Evolutionary conservation across 1,284 basidiomycete species (phyloP), one percentile per base, ranked within the genome.

Genomic region (Thelephora terrestris): DNA sequence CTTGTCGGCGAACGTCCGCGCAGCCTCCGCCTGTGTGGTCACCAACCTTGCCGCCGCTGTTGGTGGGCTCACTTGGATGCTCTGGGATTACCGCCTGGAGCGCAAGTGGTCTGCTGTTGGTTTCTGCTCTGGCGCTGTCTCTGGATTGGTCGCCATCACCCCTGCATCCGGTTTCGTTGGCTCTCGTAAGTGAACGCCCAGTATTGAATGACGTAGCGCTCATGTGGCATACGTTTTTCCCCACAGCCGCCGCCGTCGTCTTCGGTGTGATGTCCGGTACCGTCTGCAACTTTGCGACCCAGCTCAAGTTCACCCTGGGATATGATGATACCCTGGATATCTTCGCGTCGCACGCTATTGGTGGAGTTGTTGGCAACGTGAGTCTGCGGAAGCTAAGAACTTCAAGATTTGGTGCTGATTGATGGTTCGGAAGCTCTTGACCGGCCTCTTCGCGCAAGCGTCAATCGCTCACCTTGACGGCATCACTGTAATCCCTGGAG

Each of bases 51-150:
- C 91, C 1, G 91, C 91, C 2, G 79, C 79, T 49, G 81, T 88
- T 32, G 93, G 86, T 45, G 95, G 90, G 12, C 54, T 98, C 52
- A 94, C 91, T 12, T 99, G 95, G 94, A 92, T 97, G 90, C 66
- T 92, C 48, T 83, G 79, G 83, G 94, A 98, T 71, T 94, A 84
- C 68, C 81, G 93, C 50, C 78, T 96, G 51, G 92, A 96, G 68
- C 78, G 77, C 65, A 96, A 97, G 68, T 96, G 85, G 84, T 91
- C 85, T 37, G 86, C 81, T 5, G 90, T 99, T 53, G 93, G 93
- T 14, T 95, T 99, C 73, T 99, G 95, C 71, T 92, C 91, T 3
- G 39, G 95, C 47, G 92, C 91, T 50, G 85, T 98, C 56, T 74
- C 85, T 12, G 93, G 92, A 47, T 78, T 96, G 10, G 91, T 91